Evolutionary conservation across 2,329 filamentous ascomycete genomes (phyloP).

Genomic region (Penicillium sp.): DNA sequence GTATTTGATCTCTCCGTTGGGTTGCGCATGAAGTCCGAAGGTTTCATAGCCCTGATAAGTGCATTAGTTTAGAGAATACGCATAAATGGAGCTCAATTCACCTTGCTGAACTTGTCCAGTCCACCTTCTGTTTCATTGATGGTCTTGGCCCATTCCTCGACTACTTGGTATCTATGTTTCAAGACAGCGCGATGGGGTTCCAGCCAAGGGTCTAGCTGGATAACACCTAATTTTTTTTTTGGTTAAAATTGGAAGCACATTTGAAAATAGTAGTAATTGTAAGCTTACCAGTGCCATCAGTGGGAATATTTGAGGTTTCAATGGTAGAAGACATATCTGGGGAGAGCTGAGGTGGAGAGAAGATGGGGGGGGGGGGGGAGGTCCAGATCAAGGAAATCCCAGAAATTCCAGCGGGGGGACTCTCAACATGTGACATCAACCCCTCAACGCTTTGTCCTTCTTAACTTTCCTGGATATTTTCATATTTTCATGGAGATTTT

Average conservation of each 20-base stretch:
- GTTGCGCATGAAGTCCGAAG: slow-evolving; percentile 73
- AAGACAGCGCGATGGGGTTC: slow-evolving; percentile 72
- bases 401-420: slow-evolving; percentile 6
- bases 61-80: slow-evolving; percentile 3
- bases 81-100: slow-evolving; percentile 31
- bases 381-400: slow-evolving; percentile 9
- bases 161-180: slow-evolving; percentile 65
- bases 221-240: slow-evolving; percentile 54
- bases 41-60: slow-evolving; percentile 64
- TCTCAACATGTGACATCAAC: slow-evolving; percentile 14
- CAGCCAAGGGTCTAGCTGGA: slow-evolving; percentile 82
- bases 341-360: slow-evolving; percentile 5
- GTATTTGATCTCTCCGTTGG: slow-evolving; percentile 78
- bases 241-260: background rate
- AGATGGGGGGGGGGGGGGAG: background rate
- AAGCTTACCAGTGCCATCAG: slow-evolving; percentile 19
- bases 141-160: slow-evolving; percentile 75
- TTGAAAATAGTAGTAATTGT: background rate
- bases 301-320: slow-evolving; percentile 6
- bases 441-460: slow-evolving; percentile 11
- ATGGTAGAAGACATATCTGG: slow-evolving; percentile 4
- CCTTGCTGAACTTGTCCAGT: slow-evolving; percentile 80
- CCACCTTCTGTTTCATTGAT: slow-evolving; percentile 80
- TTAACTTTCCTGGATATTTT: background rate
- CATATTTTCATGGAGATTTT: background rate